Evolutionary conservation across 2,329 filamentous ascomycete species (phyloP).

Genomic region (Beauveria australis): DNA sequence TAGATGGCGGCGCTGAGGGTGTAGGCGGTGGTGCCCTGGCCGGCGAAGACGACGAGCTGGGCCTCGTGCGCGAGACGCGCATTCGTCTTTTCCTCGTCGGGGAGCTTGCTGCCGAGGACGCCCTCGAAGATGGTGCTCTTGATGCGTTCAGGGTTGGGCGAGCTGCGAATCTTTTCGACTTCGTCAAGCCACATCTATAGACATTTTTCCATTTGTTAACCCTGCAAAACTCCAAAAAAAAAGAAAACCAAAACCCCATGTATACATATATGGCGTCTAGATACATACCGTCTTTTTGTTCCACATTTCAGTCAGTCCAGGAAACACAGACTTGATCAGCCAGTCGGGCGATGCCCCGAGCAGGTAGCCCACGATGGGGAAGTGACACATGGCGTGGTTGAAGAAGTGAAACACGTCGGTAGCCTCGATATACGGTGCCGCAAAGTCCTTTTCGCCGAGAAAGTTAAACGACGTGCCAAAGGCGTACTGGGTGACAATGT

Average conservation of each 20-base stretch:
- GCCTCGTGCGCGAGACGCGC: constrained; percentile 4
- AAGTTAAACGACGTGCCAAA: constrained; percentile 3
- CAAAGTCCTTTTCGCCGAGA: not conserved
- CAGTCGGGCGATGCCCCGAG: not conserved
- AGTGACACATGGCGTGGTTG: constrained; percentile 5
- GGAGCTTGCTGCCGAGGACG: constrained; percentile 1
- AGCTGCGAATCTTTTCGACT: constrained; percentile 9
- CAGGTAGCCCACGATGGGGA: not conserved
- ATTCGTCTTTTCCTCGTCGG: constrained; percentile 5
- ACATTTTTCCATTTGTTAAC: not conserved
- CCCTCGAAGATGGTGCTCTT: constrained; percentile 9
- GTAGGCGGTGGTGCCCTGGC: constrained; percentile 6
- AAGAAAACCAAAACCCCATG: too few relatives aligned
- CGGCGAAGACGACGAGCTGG: constrained; percentile 6
- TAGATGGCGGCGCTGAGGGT: constrained; percentile 9
- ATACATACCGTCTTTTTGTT: not conserved
- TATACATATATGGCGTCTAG: too few relatives aligned
- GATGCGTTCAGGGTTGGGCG: not conserved
- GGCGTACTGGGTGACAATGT: constrained; percentile 5
- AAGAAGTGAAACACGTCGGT: constrained; percentile 1
- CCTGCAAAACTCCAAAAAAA: not conserved
- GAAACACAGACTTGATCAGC: not conserved
- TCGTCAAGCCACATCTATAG: not conserved
- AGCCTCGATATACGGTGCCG: not conserved
- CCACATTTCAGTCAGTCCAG: constrained; percentile 1